These are phyloP conservation scores for Pseudozyma sp. DNA, from an alignment of 1,284 basidiomycete genomes.

Conservation along the genomic window DNA sequence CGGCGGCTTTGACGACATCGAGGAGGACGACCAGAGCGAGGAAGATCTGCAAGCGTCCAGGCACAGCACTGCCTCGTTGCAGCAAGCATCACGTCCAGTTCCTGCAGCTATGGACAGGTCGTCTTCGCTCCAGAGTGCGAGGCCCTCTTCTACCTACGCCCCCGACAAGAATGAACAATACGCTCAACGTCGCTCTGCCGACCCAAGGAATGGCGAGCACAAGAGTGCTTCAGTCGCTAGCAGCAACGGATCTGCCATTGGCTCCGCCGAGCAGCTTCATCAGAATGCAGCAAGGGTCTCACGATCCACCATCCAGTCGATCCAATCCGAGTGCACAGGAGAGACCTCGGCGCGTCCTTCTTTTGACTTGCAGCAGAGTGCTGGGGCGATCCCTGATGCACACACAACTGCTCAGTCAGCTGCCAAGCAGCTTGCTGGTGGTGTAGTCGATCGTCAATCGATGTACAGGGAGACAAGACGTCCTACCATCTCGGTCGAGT, in stretches of 20 bases:
- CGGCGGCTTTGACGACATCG: constrained; percentile 44
- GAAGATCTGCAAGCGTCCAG: constrained; percentile 19
- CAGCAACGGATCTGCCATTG: constrained; percentile 36
- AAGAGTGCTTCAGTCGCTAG: constrained; percentile 15
- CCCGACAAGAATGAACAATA: constrained; percentile 10
- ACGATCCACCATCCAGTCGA: constrained; percentile 49
- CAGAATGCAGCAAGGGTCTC: constrained; percentile 38
- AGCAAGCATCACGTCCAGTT: constrained; percentile 7
- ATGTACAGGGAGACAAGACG: constrained; percentile 37
- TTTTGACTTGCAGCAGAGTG: constrained; percentile 37
- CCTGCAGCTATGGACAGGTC: constrained; percentile 17
- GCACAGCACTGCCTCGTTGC: constrained; percentile 8
- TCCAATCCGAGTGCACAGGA: constrained; percentile 47
- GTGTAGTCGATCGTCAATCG: constrained; percentile 37
- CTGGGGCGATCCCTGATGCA: constrained; percentile 16
- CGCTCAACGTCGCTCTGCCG: constrained; percentile 7
- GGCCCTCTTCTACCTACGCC: not conserved
- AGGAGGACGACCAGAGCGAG: constrained; percentile 36
- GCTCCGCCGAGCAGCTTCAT: constrained; percentile 39
- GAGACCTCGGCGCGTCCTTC: constrained; percentile 60
- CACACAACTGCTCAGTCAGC: constrained; percentile 43
- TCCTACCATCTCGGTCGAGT: constrained; percentile 35
- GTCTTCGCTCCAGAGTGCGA: constrained; percentile 20
- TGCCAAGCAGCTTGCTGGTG: constrained; percentile 35
- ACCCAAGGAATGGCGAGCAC: constrained; percentile 3